Conservation (phyloP, 1,284 basidiomycete species). For the Schizophyllum commune region DNA sequence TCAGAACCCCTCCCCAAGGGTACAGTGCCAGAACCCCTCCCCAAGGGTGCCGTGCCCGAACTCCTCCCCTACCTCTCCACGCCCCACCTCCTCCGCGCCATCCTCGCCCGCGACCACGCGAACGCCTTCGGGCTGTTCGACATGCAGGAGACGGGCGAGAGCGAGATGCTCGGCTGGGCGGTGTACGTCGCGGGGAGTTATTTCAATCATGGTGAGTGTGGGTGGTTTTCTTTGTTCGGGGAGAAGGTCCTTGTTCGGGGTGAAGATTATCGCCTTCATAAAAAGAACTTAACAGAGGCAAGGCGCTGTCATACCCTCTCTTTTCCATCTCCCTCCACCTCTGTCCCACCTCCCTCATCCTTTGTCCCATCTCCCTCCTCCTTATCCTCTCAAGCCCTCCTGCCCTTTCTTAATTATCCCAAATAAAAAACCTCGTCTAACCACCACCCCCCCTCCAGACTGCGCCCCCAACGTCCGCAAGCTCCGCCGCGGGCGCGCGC, state of each 20-base stretch:
- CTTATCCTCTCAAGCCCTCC: no score
- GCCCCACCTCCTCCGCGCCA: conserved; percentile 35
- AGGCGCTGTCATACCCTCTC: no score
- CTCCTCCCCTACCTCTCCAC: conserved; percentile 31
- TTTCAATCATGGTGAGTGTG: conserved; percentile 54
- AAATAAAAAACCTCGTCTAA: neutral
- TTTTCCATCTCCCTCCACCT: no score
- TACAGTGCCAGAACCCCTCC: no score
- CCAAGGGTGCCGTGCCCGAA: conserved; percentile 10
- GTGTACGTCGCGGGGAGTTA: conserved; percentile 52
- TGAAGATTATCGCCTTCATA: no score
- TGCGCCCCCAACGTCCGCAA: conserved; percentile 56
- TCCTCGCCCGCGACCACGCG: conserved; percentile 52
- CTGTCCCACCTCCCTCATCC: no score
- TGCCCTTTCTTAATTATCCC: no score
- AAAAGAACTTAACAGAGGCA: no score
- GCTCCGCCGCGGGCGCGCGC: conserved; percentile 32
- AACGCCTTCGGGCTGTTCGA: conserved; percentile 67
- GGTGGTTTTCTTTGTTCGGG: neutral
- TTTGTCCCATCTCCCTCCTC: no score
- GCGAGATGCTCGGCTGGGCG: conserved; percentile 60
- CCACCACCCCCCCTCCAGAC: conserved; percentile 27
- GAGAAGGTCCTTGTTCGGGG: conserved; percentile 4
- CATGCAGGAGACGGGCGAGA: conserved; percentile 33
- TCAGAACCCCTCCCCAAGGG: no score